phyloP scores from a whole-genome alignment of 1,284 basidiomycete genomes.

The Phaffia rhodozyma region DNA sequence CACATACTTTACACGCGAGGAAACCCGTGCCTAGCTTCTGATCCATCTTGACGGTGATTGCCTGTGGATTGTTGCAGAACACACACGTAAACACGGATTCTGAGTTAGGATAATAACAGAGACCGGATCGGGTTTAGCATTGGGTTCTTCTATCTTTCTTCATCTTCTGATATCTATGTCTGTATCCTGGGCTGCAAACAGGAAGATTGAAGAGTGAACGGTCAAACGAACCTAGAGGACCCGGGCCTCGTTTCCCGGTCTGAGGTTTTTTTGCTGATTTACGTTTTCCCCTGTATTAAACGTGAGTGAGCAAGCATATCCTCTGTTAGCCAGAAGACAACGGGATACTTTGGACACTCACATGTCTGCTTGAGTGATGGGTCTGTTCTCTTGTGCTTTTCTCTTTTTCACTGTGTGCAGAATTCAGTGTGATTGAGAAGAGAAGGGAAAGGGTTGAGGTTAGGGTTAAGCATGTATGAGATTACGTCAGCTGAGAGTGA shows the following conservation, averaged over 20 bases:
- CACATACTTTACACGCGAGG: slow-evolving; percentile 63
- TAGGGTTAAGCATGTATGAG: no score
- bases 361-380: no score
- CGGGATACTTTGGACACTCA: no score
- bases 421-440: no score
- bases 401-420: no score
- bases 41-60: slow-evolving; percentile 73
- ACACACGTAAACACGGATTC: slow-evolving; percentile 39
- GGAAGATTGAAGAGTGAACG: not conserved
- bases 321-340: no score
- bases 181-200: not conserved
- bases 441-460: no score
- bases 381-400: no score
- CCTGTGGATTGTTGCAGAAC: slow-evolving; percentile 85
- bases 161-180: not conserved
- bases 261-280: slow-evolving; percentile 16
- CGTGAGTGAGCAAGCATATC: no score
- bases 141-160: not conserved
- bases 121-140: no score
- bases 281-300: slow-evolving; percentile 11
- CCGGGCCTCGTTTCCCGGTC: slow-evolving; percentile 14
- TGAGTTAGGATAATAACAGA: not conserved
- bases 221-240: slow-evolving; percentile 12
- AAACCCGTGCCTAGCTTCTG: slow-evolving; percentile 67
- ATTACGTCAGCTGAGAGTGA: no score